phyloP scores from a whole-genome alignment of 2,329 filamentous ascomycete species.

The Fusarium redolens region DNA sequence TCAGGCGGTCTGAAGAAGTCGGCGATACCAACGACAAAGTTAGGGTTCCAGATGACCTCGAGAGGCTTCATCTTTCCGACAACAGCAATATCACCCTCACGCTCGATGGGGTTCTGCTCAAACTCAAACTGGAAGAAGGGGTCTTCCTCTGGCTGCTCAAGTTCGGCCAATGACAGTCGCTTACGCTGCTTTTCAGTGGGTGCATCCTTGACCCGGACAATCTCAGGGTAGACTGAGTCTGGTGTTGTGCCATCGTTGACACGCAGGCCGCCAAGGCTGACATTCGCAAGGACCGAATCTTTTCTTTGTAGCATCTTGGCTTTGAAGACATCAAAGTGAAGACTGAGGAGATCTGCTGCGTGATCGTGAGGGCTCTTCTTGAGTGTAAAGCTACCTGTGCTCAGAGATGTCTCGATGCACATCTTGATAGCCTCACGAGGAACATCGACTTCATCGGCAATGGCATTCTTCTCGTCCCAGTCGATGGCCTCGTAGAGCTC shows the following conservation, averaged over 20 bases:
- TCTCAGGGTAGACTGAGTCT: conserved; percentile 91
- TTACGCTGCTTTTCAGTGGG: conserved; percentile 62
- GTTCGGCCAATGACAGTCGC: conserved; percentile 64
- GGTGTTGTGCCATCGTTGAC: conserved; percentile 96
- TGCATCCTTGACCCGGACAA: conserved; percentile 93
- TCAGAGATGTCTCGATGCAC: conserved; percentile 91
- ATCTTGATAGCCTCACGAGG: conserved; percentile 93
- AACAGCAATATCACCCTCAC: conserved; percentile 88
- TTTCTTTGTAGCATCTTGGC: conserved; percentile 90
- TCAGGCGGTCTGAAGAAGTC: conserved; percentile 98
- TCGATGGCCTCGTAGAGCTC: conserved; percentile 98
- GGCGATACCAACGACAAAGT: conserved; percentile 88
- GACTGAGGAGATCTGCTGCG: conserved; percentile 82
- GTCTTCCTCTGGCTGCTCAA: conserved; percentile 67
- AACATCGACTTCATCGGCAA: conserved; percentile 87
- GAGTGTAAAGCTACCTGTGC: conserved; percentile 94
- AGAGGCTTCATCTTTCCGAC: conserved; percentile 93
- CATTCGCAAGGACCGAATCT: conserved; percentile 88
- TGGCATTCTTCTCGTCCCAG: conserved; percentile 94
- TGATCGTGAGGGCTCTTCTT: conserved; percentile 74
- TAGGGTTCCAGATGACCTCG: conserved; percentile 97
- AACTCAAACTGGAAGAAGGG: conserved; percentile 93
- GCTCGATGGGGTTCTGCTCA: conserved; percentile 95
- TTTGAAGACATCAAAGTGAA: conserved; percentile 95
- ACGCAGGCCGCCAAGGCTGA: conserved; percentile 91